phyloP scores from a whole-genome alignment of 208 protist species.

The Leishmania gerbilli region DNA sequence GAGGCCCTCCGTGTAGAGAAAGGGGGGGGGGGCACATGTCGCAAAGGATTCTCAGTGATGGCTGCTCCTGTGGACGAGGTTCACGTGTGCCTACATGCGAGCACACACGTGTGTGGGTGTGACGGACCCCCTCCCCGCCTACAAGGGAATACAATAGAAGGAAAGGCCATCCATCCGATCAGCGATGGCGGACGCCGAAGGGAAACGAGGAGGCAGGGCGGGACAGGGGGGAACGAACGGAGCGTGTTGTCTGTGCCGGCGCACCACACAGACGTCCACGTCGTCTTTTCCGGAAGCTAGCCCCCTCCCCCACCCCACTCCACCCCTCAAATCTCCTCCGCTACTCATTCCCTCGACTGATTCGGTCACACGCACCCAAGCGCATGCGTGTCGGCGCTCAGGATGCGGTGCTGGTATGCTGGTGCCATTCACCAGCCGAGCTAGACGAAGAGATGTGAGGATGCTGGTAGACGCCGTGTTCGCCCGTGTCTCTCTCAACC shows the following conservation, averaged over 20 bases:
- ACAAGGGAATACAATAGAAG: neutral
- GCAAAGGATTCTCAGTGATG: neutral
- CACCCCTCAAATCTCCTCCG: neutral
- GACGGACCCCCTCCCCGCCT: neutral
- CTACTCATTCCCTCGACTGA: neutral
- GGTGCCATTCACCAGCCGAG: neutral
- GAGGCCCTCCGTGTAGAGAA: constrained; percentile 17
- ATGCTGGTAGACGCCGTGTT: neutral
- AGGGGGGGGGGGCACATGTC: neutral
- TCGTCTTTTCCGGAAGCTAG: neutral
- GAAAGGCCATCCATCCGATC: neutral
- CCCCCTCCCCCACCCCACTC: neutral
- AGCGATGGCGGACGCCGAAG: neutral
- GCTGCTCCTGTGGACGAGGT: neutral
- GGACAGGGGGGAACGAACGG: neutral
- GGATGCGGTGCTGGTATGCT: neutral
- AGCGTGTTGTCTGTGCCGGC: neutral
- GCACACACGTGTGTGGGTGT: neutral
- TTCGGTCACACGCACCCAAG: neutral
- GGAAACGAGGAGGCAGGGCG: neutral
- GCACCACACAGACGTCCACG: neutral
- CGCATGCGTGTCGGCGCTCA: neutral
- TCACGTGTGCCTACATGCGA: neutral
- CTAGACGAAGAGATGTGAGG: neutral
- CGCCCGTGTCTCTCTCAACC: neutral